phyloP scores from a whole-genome alignment of 441 rosid species.

The Heliophila coronopifolia region DNA sequence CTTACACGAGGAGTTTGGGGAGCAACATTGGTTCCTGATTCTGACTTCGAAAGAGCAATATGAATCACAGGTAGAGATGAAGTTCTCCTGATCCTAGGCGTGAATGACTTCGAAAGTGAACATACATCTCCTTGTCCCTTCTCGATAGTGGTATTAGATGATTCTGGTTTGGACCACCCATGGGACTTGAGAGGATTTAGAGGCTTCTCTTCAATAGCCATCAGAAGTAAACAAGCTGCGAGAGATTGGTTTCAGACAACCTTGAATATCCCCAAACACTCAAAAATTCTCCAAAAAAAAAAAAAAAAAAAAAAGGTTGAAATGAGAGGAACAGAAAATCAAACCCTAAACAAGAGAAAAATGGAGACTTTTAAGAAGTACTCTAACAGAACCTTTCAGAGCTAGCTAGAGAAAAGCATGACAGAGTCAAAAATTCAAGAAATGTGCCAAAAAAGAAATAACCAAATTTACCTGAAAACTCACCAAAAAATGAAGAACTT shows the following conservation, averaged over 20 bases:
- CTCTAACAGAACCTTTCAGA: neutral
- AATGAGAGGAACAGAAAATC: neutral
- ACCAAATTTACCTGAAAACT: constrained; percentile 19
- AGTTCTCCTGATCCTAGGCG: constrained; percentile 73
- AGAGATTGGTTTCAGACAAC: constrained; percentile 9
- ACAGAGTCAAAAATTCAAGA: constrained; percentile 16
- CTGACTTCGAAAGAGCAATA: constrained; percentile 37
- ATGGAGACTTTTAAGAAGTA: constrained; percentile 14
- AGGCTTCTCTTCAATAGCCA: constrained; percentile 26
- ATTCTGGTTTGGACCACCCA: constrained; percentile 52
- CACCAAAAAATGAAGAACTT: constrained; percentile 26
- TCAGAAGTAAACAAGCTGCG: constrained; percentile 14
- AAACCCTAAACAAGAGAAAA: constrained; percentile 4
- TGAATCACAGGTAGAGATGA: constrained; percentile 75
- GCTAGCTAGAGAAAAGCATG: constrained; percentile 23
- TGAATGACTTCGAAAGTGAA: constrained; percentile 74
- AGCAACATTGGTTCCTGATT: constrained; percentile 42
- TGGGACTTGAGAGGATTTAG: constrained; percentile 20
- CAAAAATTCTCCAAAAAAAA: neutral
- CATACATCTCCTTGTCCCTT: constrained; percentile 44
- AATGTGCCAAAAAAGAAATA: constrained; percentile 1
- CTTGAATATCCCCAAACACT: neutral
- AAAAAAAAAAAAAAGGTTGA: constrained; percentile 5
- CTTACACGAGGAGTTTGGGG: constrained; percentile 56
- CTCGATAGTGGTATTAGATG: constrained; percentile 42